These are phyloP conservation scores for Penicillium crustosum DNA, from an alignment of 2,329 filamentous ascomycete species.

Conservation along the genomic window DNA sequence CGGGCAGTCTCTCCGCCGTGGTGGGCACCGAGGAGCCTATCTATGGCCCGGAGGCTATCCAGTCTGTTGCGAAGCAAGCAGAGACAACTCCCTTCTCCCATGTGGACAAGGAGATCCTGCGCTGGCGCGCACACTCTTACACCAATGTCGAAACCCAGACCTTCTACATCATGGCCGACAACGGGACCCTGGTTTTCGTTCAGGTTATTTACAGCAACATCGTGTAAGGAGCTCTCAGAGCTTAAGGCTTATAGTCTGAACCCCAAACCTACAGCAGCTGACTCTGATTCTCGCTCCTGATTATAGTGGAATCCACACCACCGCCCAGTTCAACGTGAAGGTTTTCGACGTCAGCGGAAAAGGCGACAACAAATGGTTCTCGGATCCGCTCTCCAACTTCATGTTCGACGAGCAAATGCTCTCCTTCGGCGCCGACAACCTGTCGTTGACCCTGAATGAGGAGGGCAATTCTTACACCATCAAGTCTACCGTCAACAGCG, in stretches of 20 bases:
- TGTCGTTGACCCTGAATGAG: conserved; percentile 80
- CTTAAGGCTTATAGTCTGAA: not conserved
- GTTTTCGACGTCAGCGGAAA: conserved; percentile 75
- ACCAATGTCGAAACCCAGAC: conserved; percentile 93
- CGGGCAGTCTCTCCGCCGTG: conserved; percentile 64
- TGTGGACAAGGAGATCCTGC: conserved; percentile 71
- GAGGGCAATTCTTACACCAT: conserved; percentile 81
- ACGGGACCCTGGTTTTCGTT: conserved; percentile 71
- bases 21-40: conserved; percentile 95
- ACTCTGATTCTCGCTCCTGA: conserved; percentile 11
- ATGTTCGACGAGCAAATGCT: conserved; percentile 82
- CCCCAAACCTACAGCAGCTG: conserved; percentile 2
- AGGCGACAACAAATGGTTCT: conserved; percentile 78
- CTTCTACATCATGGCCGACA: conserved; percentile 85
- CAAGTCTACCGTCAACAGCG: conserved; percentile 82
- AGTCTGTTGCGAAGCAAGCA: conserved; percentile 78
- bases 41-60: conserved; percentile 86
- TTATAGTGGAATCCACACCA: conserved; percentile 79
- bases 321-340: conserved; percentile 92
- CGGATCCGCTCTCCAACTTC: conserved; percentile 73
- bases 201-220: conserved; percentile 99
- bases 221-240: conserved; percentile 59
- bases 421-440: conserved; percentile 81
- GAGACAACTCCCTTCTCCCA: conserved; percentile 78
- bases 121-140: conserved; percentile 77